Base-by-base conservation (phyloP, 805 yeast genomes). In the Candida germanica region DNA sequence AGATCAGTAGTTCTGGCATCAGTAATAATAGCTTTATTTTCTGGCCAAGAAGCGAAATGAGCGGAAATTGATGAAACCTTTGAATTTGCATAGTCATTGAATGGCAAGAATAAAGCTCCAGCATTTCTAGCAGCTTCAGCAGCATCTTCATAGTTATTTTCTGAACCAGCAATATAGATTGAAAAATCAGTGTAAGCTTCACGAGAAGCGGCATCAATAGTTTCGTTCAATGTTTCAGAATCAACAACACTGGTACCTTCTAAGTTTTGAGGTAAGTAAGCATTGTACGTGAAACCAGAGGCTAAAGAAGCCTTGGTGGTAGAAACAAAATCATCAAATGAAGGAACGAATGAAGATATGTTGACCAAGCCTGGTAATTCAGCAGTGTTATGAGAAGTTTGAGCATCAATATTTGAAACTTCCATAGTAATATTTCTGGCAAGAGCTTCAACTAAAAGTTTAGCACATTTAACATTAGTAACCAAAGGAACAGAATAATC, bases 401-500 rank as follows among this genome's bases (percentile, higher is more conserved):
- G 97, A 22, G 94, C 81, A 66, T 91, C 98, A 55, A 80, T 73
- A 55, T 78, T 77, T 32, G 83, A 58, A 36, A 85, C 87, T 15
- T 82, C 84, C 48, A 88, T 68, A n/a, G 70, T 43, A 46, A 71
- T 66, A 54, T 79, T 69, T 69, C 93, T 75, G 26, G 91, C 75
- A 47, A 88, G 63, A n/a, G 99, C 98, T 69, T 93, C 98, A 48
- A 93, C 81, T 64, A 93, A 73, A 49, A 93, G 72, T 68, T 93
- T 93, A 44, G 99, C 99, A 73, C 89, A 83, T 69, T 93, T 93
- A 49, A 93, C 98, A 58, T 93, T 93, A 47, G 99, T 93, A 33
- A 93, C 96, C 61, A 93, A 75, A 34, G 99, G 99, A 58, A 93
- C 88, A 35, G 97, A 89, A 62, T 86, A 94, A 67, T 93, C 99